Conservation (phyloP, 202 grass and related monocot species). For the Alloteropsis angusta region DNA sequence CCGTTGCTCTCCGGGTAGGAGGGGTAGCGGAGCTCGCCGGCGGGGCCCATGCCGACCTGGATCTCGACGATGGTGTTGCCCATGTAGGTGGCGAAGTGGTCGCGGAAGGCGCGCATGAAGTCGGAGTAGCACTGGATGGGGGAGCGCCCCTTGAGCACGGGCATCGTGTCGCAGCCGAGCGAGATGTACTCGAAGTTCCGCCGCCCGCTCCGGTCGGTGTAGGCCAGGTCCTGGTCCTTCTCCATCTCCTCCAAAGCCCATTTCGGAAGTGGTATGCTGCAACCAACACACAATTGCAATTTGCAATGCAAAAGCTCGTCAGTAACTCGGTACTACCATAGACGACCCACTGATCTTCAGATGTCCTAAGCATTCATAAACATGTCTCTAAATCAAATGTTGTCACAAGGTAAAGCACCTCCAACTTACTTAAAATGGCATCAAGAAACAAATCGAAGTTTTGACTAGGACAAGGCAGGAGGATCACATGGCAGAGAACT, state of each 20-base stretch:
- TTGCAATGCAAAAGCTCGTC: not conserved
- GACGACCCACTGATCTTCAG: not conserved
- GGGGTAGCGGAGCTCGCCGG: conserved; percentile 79
- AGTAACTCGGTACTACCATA: not conserved
- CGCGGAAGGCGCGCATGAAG: conserved; percentile 91
- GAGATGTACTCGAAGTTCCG: conserved; percentile 88
- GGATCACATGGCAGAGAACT: not conserved
- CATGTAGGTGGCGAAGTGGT: conserved; percentile 55
- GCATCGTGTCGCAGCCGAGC: conserved; percentile 63
- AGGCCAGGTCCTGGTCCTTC: conserved; percentile 53
- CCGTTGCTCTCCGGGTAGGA: conserved; percentile 78
- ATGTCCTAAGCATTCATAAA: not conserved
- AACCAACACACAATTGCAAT: not conserved
- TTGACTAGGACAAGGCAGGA: not conserved
- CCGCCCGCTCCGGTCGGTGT: conserved; percentile 69
- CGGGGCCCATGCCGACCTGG: conserved; percentile 84
- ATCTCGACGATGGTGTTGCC: conserved; percentile 79
- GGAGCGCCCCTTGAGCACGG: conserved; percentile 76
- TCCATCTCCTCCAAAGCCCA: conserved; percentile 84
- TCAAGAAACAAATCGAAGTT: not conserved
- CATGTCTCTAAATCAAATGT: not conserved
- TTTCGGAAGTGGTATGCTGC: conserved; percentile 42
- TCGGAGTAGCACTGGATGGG: conserved; percentile 87
- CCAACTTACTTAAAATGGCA: not conserved
- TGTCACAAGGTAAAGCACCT: not conserved